These are phyloP conservation scores for Agaricales sp. DNA, from an alignment of 1,284 basidiomycete species.

Conservation along the genomic window DNA sequence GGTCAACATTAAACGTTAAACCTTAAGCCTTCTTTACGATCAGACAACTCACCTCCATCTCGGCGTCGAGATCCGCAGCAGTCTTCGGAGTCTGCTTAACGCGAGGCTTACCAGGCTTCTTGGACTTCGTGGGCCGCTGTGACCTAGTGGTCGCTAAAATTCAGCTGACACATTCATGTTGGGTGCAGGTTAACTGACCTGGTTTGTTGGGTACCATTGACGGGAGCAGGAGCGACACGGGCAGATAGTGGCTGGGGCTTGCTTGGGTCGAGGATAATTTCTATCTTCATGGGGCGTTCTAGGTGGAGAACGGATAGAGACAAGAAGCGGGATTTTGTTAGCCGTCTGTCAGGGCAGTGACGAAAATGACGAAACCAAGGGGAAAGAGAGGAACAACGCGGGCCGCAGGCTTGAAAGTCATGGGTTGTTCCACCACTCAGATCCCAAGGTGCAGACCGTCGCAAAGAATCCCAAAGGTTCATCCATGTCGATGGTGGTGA, in stretches of 20 bases:
- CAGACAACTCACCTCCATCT: slow-evolving; percentile 62
- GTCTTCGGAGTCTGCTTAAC: slow-evolving; percentile 35
- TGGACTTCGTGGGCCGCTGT: slow-evolving; percentile 53
- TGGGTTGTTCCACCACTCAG: too few relatives aligned
- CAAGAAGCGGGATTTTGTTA: slow-evolving; percentile 37
- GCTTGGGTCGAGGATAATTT: slow-evolving; percentile 89
- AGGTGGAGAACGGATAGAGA: slow-evolving; percentile 21
- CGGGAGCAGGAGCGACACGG: slow-evolving; percentile 56
- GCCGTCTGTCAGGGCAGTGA: slow-evolving; percentile 60
- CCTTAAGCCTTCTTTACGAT: neutral
- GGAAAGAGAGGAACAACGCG: slow-evolving; percentile 23
- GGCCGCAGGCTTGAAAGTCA: neutral
- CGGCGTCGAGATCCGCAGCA: slow-evolving; percentile 69
- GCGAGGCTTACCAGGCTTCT: slow-evolving; percentile 32
- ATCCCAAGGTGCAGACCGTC: too few relatives aligned
- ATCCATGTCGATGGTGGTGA: too few relatives aligned
- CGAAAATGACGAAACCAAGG: slow-evolving; percentile 35
- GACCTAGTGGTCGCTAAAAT: too few relatives aligned
- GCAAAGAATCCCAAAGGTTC: too few relatives aligned
- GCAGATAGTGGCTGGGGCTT: slow-evolving; percentile 51
- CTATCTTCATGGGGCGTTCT: slow-evolving; percentile 98
- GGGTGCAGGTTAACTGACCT: slow-evolving; percentile 8
- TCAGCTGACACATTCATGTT: neutral
- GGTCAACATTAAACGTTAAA: slow-evolving; percentile 4
- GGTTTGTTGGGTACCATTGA: slow-evolving; percentile 18